Base-by-base conservation (phyloP, 192 early-diverging fungal species). In the Podila epicladia region DNA sequence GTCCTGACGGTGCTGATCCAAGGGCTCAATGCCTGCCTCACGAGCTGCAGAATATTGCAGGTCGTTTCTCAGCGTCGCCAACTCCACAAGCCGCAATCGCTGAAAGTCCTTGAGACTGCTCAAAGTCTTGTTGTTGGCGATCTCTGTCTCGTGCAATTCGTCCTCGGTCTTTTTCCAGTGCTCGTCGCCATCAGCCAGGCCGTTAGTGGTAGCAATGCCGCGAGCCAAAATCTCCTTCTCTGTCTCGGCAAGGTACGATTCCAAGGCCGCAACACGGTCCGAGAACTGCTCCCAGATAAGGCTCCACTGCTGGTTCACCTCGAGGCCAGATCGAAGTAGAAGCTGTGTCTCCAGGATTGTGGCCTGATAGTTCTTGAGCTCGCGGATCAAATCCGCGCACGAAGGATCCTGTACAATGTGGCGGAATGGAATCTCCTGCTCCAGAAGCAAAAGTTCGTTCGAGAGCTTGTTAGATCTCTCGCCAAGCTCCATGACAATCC, bases 111-210 rank as follows among this genome's bases (percentile, higher is more conserved):
- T 73, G 9, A 80, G 45, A 29, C 60, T 73, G 13, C 32, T 41
- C 41, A 31, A 29, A 1, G 67, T 72, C 58, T 73, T 62, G 65
- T 73, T 67, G 35, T 80, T 80, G 45, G 55, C 41, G 1, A 28
- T 65, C 67, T 80, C 77, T 8, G 62, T 65, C 1, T 80, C 71
- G 45, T 80, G 77, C 0, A 80, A 58, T 35, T 73, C 77, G 48
- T 80, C 77, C 48, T 80, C 77, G 13, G 58, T 69, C 69, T 80
- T 80, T 22, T 69, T 73, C 77, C 77, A 80, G 41, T 80, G 72
- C 9, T 38, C 29, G 5, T 80, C 77, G 8, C 77, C 77, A 26
- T 80, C 77, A 4, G 77, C 77, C 20, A 80, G 67, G 6, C 71
- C 77, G 37, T 80, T 59, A 22, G 57, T 73, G 17, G 65, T 61